These are phyloP conservation scores for Aspergillus saccharolyticus DNA, from an alignment of 495 filamentous ascomycete species.

Conservation along the genomic window DNA sequence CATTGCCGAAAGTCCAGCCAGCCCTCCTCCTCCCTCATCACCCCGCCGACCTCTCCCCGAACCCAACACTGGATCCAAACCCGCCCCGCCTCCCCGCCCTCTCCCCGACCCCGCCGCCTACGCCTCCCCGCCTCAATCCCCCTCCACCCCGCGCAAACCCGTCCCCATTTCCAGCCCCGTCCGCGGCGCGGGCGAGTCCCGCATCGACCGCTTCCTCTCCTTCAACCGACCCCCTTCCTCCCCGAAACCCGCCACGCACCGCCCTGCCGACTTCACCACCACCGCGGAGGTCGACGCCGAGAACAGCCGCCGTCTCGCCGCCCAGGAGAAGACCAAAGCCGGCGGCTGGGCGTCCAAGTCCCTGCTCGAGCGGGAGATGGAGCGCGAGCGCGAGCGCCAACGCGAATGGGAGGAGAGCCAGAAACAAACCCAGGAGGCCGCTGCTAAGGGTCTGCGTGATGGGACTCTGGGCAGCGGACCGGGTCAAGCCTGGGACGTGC, in stretches of 20 bases:
- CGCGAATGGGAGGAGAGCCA: constrained; percentile 94
- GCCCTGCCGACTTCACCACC: constrained; percentile 51
- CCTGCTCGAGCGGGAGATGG: constrained; percentile 91
- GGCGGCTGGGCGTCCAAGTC: constrained; percentile 75
- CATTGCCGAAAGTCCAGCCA: constrained; percentile 17
- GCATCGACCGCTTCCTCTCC: constrained; percentile 46
- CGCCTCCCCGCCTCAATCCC: constrained; percentile 45
- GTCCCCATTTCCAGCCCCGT: constrained; percentile 16
- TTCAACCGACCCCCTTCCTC: constrained; percentile 45
- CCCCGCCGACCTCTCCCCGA: constrained; percentile 32
- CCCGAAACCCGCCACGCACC: constrained; percentile 35
- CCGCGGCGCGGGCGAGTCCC: too few species aligned
- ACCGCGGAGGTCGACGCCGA: constrained; percentile 64
- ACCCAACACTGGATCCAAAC: constrained; percentile 15
- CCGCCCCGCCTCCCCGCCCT: constrained; percentile 32
- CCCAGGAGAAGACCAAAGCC: constrained; percentile 65
- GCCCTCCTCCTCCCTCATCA: constrained; percentile 15
- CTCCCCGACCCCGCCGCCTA: constrained; percentile 46
- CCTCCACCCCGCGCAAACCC: constrained; percentile 44
- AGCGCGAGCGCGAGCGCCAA: constrained; percentile 87
- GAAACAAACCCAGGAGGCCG: constrained; percentile 58
- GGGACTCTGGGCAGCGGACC: constrained; percentile 49
- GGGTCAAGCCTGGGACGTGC: constrained; percentile 70
- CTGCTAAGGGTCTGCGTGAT: constrained; percentile 36
- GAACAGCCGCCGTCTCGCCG: constrained; percentile 57